A percentile compares a stretch with the other conserved stretches of the same genome.
These are phyloP conservation scores for Mycena kentingensis DNA, from an alignment of 768 basidiomycete genomes.

Conservation along the genomic window DNA sequence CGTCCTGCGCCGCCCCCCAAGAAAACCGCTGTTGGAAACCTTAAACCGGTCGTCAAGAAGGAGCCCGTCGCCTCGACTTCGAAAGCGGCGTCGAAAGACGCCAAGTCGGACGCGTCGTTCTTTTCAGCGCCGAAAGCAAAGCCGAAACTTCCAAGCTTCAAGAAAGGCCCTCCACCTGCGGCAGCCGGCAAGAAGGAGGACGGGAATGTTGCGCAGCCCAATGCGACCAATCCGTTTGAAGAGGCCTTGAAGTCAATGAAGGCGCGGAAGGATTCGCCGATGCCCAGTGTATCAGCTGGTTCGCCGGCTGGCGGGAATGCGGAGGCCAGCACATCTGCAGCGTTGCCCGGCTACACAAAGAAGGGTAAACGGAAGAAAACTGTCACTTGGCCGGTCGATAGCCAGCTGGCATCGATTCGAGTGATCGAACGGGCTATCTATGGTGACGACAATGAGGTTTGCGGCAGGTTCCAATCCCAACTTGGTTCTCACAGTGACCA, in stretches of 20 bases:
- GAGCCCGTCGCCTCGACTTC: conserved; percentile 39
- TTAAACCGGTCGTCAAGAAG: conserved; percentile 58
- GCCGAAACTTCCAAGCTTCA: conserved; percentile 82
- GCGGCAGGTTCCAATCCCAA: no score
- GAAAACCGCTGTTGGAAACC: conserved; percentile 56
- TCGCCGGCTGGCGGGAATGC: conserved; percentile 43
- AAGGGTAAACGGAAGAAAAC: conserved; percentile 70
- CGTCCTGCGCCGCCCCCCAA: conserved; percentile 63
- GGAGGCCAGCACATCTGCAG: conserved; percentile 36
- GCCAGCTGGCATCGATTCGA: conserved; percentile 71
- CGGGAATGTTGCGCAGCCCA: conserved; percentile 72
- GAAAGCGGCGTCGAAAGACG: conserved; percentile 57
- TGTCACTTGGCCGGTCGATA: conserved; percentile 78
- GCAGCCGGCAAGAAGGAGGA: conserved; percentile 50
- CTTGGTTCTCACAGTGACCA: no score
- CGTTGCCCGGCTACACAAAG: conserved; percentile 37
- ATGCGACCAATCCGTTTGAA: conserved; percentile 78
- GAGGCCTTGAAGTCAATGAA: conserved; percentile 81
- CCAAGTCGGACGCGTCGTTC: conserved; percentile 85
- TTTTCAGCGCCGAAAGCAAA: conserved; percentile 87
- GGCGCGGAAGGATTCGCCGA: conserved; percentile 60
- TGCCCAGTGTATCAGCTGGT: conserved; percentile 44
- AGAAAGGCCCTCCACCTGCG: conserved; percentile 60
- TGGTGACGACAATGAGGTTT: conserved; percentile 84
- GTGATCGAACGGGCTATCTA: conserved; percentile 85